phyloP scores from a whole-genome alignment of 805 yeast genomes.

The Phaffomyces opuntiae region DNA sequence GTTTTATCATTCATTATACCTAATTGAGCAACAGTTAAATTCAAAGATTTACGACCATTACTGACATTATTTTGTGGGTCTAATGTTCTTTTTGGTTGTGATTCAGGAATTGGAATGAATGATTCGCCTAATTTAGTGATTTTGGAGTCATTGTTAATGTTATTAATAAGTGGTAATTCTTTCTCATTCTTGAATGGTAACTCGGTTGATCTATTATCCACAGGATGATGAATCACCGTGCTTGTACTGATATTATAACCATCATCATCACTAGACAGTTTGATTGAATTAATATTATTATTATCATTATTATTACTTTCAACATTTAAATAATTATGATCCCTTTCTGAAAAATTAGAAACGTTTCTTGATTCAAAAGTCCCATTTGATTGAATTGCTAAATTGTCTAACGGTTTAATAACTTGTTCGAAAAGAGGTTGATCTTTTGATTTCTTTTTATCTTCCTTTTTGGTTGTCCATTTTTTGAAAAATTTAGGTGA shows the following conservation, averaged over 20 bases:
- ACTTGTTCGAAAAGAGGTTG: conserved; percentile 12
- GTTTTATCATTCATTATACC: conserved; percentile 55
- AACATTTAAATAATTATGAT: background rate
- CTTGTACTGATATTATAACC: conserved; percentile 20
- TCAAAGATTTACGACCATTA: conserved; percentile 18
- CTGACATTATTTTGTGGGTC: no score
- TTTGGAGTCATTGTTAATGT: background rate
- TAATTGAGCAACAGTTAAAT: conserved; percentile 52
- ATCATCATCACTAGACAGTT: background rate
- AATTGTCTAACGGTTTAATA: conserved; percentile 7
- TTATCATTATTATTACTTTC: background rate
- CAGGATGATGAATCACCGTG: conserved; percentile 6
- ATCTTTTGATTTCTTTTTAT: conserved; percentile 8
- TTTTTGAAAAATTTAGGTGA: conserved; percentile 20
- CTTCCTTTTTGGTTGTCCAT: conserved; percentile 17
- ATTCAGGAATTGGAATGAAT: conserved; percentile 7
- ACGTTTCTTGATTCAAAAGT: conserved; percentile 7
- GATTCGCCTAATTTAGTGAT: conserved; percentile 11
- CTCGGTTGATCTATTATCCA: background rate
- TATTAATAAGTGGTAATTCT: background rate
- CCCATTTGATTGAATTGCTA: conserved; percentile 5
- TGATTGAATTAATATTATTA: background rate
- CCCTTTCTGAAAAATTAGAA: conserved; percentile 1
- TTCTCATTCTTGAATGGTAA: background rate
- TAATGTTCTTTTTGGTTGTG: background rate